Percentiles rank a stretch among this genome's conserved stretches.
Evolutionary conservation across 1,284 basidiomycete genomes (phyloP).

Genomic region (Ustilago vetiveriae): DNA sequence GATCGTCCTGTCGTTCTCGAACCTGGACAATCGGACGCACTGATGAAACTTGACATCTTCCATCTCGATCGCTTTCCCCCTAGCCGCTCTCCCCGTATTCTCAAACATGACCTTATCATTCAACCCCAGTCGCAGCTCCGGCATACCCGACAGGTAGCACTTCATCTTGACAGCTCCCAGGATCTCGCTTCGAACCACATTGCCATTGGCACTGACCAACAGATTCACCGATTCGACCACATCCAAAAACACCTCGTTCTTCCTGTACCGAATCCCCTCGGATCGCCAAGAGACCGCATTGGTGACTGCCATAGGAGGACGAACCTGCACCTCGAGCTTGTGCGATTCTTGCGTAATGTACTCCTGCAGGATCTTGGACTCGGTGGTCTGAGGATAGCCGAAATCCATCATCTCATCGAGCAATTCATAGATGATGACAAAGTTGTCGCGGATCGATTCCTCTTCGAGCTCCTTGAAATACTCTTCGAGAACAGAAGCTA

Average conservation of each 20-base stretch:
- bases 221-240: constrained; percentile 98
- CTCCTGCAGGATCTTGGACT: constrained; percentile 99
- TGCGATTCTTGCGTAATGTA: constrained; percentile 99
- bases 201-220: constrained; percentile 94
- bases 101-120: constrained; percentile 99
- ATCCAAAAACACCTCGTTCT: constrained; percentile 99
- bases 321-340: constrained; percentile 95
- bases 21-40: constrained; percentile 97
- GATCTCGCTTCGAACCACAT: constrained; percentile 96
- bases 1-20: constrained; percentile 98
- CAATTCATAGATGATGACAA: constrained; percentile 91
- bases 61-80: constrained; percentile 99
- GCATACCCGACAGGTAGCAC: constrained; percentile 98
- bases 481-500: constrained; percentile 81
- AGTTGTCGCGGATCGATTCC: constrained; percentile 98
- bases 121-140: constrained; percentile 90
- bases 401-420: constrained; percentile 99
- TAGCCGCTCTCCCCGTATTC: constrained; percentile 89
- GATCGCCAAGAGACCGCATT: constrained; percentile 99
- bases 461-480: constrained; percentile 99
- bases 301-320: constrained; percentile 96
- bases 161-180: constrained; percentile 99
- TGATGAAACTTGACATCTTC: constrained; percentile 99
- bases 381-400: constrained; percentile 98
- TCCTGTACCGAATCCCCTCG: constrained; percentile 95